Evolutionary conservation across 352 stramenopile species (phyloP), one percentile per base, ranked within the genome.

Genomic region (Pythium folliculosum): DNA sequence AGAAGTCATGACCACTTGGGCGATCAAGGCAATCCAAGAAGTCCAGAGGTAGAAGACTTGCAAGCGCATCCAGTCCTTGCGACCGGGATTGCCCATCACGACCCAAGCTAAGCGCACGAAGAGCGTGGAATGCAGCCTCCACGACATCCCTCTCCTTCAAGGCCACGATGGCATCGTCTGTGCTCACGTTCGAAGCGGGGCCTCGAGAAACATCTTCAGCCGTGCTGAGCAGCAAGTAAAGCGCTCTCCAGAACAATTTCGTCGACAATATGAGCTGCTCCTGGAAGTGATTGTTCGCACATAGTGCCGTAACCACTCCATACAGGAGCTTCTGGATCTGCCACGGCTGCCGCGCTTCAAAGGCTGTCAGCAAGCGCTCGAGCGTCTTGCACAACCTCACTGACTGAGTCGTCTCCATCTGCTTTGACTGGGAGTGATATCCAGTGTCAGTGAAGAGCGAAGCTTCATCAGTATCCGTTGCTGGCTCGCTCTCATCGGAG

Each of bases 311-410:
- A 30, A 89, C 84, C 43, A 92, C 88, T 30, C 88, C 84, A 67
- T 90, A 94, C 13, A 86, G 86, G 32, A 89, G 67, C 47, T 90
- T 89, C 27, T 93, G 85, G 19, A 92, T 84, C 51, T 89, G 80
- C 82, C 82, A 91, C 22, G 82, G 79, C 65, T 91, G 85, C n/a
- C 89, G 88, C 19, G 86, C 85, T 54, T 91, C 82, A 32, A 85
- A 84, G 8, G 78, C 80, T 25, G 90, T 73, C 58, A 93, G 86
- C 23, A 92, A 75, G 59, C 77, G 72, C 60, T 91, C 83, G 9
- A 93, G 59, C 16, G 89, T 60, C 4, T 80, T 80, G 65, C 81
- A 91, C 6, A 93, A 77, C 8, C 80, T 74, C 56, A 5, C 56
- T 1, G 69, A 68, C 45, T 76, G 54, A 9, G 27, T 35, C 14